Evolutionary conservation across 495 filamentous ascomycete species (phyloP).

Genomic region (Aspergillus sparsus): DNA sequence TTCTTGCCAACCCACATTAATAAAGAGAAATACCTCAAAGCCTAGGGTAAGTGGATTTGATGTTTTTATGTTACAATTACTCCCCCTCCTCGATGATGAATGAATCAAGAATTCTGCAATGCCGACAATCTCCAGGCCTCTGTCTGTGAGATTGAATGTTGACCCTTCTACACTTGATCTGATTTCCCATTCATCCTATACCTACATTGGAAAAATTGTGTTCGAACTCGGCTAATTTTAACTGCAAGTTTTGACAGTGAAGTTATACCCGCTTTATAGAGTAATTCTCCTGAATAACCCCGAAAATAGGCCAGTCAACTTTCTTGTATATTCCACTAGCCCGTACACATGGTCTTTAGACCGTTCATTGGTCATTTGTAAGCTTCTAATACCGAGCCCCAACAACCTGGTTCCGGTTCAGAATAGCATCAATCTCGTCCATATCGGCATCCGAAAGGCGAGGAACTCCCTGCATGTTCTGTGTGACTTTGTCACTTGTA

Average conservation of each 20-base stretch:
- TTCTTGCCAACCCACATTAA: not conserved
- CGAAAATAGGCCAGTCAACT: no score
- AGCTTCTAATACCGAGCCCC: slow-evolving; percentile 24
- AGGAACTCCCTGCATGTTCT: slow-evolving; percentile 46
- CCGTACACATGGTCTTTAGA: not conserved
- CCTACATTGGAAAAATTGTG: slow-evolving; percentile 7
- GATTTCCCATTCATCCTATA: slow-evolving; percentile 26
- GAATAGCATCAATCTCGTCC: slow-evolving; percentile 47
- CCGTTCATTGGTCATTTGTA: not conserved
- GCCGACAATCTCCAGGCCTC: slow-evolving; percentile 48
- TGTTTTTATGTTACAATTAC: not conserved
- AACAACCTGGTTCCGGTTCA: slow-evolving; percentile 40
- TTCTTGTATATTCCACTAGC: no score
- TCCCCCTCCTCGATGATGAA: slow-evolving; percentile 40
- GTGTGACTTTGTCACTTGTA: slow-evolving; percentile 46
- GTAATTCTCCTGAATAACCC: no score
- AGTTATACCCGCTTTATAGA: no score
- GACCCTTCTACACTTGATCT: slow-evolving; percentile 62
- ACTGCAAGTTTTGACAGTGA: not conserved
- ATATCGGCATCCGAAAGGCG: slow-evolving; percentile 43
- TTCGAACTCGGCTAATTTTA: slow-evolving; percentile 17
- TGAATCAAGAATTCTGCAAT: slow-evolving; percentile 59
- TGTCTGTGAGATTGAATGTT: slow-evolving; percentile 52
- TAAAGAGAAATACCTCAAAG: no score
- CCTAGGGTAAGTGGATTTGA: slow-evolving; percentile 2